Base-by-base conservation (phyloP, 2,329 filamentous ascomycete genomes). In the Aulographum hederae region DNA sequence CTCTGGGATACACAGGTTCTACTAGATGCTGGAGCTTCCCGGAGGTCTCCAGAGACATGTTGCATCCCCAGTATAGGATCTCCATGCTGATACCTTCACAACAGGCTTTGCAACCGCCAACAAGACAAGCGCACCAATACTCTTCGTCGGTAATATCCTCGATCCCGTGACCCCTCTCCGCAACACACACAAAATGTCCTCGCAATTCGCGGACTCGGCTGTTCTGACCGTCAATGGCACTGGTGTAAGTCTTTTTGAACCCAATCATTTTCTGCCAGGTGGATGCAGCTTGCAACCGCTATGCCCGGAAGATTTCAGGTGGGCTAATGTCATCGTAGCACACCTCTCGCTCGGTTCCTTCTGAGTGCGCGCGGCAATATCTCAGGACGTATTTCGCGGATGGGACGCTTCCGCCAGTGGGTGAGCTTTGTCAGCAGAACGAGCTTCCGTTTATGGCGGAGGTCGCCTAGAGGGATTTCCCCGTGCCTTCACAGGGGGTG, bases 161-260 rank as follows among this genome's bases (percentile, higher is more conserved):
- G 51, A 54, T 34, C 49, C 51, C 3, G 49, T 51, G 5, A 53
- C 51, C 4, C 49, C 51, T 0, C 34, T 46, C 10, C 35, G 34
- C 13, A 45, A 43, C 27, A 46, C 48, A 14, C 11, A 33, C n/a
- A 31, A 14, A 18, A 34, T 39, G 37, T 31, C 28, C 12, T 13
- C 18, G 15, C 21, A 18, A 14, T 38, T 33, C 21, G 20, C 17
- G 6, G 15, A 43, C 37, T 8, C 34, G 33, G 1, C 46, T 43
- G 34, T 43, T 45, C 17, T 20, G 14, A 31, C 28, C 28, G 28
- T 31, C 18, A 17, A 31, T 8, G 14, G 28, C 6, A 31, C 18
- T 11, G 28, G 28, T 31, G 28, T 31, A 31, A 19, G 28, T 31
- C 14, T 18, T 15, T 13, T 13, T 18, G 20, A n/a, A 23, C 20